Conservation (phyloP, 805 yeast genomes). For the Scheffersomyces ergatensis region DNA sequence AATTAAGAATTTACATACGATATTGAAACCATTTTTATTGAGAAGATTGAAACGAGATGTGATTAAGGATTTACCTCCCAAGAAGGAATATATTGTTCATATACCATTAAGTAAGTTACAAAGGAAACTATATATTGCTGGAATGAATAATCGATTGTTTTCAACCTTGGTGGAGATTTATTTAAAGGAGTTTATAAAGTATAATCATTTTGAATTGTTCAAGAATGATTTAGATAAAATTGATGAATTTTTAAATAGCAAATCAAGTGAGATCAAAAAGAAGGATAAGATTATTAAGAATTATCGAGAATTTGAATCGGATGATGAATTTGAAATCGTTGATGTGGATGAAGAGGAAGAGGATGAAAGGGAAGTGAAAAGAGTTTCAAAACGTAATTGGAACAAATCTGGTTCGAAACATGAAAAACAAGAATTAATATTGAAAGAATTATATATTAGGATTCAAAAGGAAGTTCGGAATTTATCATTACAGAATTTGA, state of each 20-base stretch:
- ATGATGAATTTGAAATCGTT: conserved; percentile 24
- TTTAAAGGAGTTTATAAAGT: conserved; percentile 49
- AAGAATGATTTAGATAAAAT: conserved; percentile 23
- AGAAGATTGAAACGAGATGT: conserved; percentile 80
- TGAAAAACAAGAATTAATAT: conserved; percentile 9
- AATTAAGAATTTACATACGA: conserved; percentile 77
- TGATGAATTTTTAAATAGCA: conserved; percentile 41
- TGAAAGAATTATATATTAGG: conserved; percentile 11
- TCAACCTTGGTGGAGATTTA: conserved; percentile 44
- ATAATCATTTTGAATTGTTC: conserved; percentile 29
- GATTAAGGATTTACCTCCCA: conserved; percentile 71
- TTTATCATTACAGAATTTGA: conserved; percentile 52
- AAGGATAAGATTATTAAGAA: not conserved
- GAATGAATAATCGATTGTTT: conserved; percentile 45
- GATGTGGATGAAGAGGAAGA: not conserved
- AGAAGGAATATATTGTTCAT: conserved; percentile 83
- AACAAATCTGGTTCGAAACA: conserved; percentile 2
- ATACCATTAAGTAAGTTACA: conserved; percentile 66
- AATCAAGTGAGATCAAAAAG: conserved; percentile 18
- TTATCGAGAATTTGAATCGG: conserved; percentile 23
- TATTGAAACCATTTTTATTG: conserved; percentile 81
- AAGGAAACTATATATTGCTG: conserved; percentile 55
- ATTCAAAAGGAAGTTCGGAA: conserved; percentile 28
- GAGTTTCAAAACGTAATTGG: conserved; percentile 1
- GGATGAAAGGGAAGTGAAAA: too few species aligned